Evolutionary conservation across 345 rosid genomes (phyloP), one percentile per base, ranked within the genome.

Genomic region (Noccaea bulbosa): DNA sequence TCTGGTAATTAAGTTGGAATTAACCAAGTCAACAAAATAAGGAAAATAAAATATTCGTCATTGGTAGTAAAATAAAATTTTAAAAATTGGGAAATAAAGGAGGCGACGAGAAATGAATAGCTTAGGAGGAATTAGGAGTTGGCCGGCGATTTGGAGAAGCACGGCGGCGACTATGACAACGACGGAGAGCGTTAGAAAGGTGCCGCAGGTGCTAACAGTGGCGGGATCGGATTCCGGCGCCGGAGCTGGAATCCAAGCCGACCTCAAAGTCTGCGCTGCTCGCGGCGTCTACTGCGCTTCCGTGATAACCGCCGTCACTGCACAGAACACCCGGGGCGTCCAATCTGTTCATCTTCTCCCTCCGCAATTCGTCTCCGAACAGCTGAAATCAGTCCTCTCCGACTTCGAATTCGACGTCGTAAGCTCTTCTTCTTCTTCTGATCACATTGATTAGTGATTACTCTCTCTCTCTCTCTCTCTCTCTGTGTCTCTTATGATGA

Each of bases 201-300:
- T 69, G 0, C 27, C 80, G 4, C 99, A 91, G 51, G 92, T 94
- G 4, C 38, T 91, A 60, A 86, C 88, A 0, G 93, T 94, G 41
- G 97, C 96, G 15, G 97, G 97, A 14, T 94, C 97, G 8, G 97
- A 94, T 81, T 94, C 97, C 3, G 97, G 97, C 3, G 90, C 88
- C 11, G 97, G 96, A 38, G 97, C 99, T 16, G 97, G 97, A 59
- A 91, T 94, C 46, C 99, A 94, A 78, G 96, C 99, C 17, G 99
- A 91, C 81, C 84, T 94, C 4, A 94, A 91, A 86, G 81, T 91
- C 34, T 94, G 99, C 54, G 92, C 90, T 4, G 95, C 97, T 1
- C 89, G 96, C 46, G 89, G 92, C 33, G 99, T 88, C 4, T 94
- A 89, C 57, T 94, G 99, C 41, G 93, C 97, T 22, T 85, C 96